These are phyloP conservation scores for Penicillium longicatenatum DNA, from an alignment of 495 filamentous ascomycete species.

Conservation along the genomic window DNA sequence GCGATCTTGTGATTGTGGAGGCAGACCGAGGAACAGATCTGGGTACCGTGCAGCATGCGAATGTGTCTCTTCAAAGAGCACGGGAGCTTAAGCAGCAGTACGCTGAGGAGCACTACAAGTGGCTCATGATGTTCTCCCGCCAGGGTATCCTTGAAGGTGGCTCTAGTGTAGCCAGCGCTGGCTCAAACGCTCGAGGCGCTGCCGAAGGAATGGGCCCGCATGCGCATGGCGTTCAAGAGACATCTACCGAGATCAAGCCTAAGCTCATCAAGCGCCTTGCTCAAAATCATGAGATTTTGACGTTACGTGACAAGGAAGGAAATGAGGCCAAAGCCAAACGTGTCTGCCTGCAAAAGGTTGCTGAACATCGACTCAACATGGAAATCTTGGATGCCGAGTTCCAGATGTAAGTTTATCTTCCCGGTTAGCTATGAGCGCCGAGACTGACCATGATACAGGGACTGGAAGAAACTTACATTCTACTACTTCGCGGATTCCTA, in stretches of 20 bases:
- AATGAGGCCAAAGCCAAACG: slow-evolving; percentile 97
- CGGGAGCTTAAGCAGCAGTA: slow-evolving; percentile 87
- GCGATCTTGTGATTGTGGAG: slow-evolving; percentile 95
- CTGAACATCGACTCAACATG: slow-evolving; percentile 93
- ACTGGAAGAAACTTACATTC: slow-evolving; percentile 98
- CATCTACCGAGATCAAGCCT: slow-evolving; percentile 80
- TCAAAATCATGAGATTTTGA: slow-evolving; percentile 83
- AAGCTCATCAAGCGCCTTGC: slow-evolving; percentile 95
- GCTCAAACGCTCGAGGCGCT: slow-evolving; percentile 59
- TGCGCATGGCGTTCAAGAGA: slow-evolving; percentile 73
- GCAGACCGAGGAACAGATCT: slow-evolving; percentile 95
- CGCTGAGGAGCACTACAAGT: slow-evolving; percentile 90
- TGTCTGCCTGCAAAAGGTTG: slow-evolving; percentile 93
- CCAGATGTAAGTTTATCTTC: slow-evolving; percentile 74
- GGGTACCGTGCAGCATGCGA: slow-evolving; percentile 85
- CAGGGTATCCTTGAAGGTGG: slow-evolving; percentile 61
- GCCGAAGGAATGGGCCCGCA: slow-evolving; percentile 75
- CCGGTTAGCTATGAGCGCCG: not conserved
- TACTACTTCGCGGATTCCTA: slow-evolving; percentile 98
- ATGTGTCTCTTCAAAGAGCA: slow-evolving; percentile 79
- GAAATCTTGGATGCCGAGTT: slow-evolving; percentile 99
- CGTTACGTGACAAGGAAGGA: slow-evolving; percentile 90
- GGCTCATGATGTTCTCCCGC: slow-evolving; percentile 95
- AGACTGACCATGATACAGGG: slow-evolving; percentile 55
- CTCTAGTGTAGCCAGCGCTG: slow-evolving; percentile 50